These are phyloP conservation scores for Cucumis hystrix DNA, from an alignment of 306 rosid genomes.

Conservation along the genomic window DNA sequence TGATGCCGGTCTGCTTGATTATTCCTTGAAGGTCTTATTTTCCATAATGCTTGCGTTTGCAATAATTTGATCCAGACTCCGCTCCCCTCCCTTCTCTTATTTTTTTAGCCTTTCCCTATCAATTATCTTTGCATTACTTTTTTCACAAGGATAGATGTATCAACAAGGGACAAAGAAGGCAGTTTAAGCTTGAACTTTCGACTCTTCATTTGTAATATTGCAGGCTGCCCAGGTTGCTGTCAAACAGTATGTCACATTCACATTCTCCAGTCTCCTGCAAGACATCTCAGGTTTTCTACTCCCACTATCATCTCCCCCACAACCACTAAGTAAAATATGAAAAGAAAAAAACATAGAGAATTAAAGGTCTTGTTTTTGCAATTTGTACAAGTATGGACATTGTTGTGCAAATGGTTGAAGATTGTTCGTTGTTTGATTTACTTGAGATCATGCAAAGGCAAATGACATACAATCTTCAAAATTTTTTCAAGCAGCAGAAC, in stretches of 20 bases:
- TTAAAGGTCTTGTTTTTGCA: neutral
- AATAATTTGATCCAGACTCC: neutral
- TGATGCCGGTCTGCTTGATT: slow-evolving; percentile 7
- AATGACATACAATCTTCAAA: slow-evolving; percentile 2
- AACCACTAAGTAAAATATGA: neutral
- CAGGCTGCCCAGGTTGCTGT: slow-evolving; percentile 15
- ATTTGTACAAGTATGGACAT: neutral
- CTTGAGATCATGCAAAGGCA: neutral
- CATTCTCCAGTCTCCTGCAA: slow-evolving; percentile 11
- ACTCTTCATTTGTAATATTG: neutral
- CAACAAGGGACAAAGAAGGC: neutral
- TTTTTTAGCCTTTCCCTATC: neutral
- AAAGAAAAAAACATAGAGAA: neutral
- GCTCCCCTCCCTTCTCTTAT: neutral
- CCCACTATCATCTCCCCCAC: neutral
- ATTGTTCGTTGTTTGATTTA: neutral
- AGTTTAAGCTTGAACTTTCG: neutral
- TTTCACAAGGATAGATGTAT: neutral
- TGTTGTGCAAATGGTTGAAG: neutral
- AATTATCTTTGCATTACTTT: neutral
- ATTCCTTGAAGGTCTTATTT: slow-evolving; percentile 13
- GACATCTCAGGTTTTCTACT: slow-evolving; percentile 7
- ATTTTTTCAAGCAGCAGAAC: neutral
- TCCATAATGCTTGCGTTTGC: neutral
- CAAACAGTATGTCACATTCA: slow-evolving; percentile 8